phyloP scores from a whole-genome alignment of 176 grass and related monocot species.

The Aegilops sharonensis region DNA sequence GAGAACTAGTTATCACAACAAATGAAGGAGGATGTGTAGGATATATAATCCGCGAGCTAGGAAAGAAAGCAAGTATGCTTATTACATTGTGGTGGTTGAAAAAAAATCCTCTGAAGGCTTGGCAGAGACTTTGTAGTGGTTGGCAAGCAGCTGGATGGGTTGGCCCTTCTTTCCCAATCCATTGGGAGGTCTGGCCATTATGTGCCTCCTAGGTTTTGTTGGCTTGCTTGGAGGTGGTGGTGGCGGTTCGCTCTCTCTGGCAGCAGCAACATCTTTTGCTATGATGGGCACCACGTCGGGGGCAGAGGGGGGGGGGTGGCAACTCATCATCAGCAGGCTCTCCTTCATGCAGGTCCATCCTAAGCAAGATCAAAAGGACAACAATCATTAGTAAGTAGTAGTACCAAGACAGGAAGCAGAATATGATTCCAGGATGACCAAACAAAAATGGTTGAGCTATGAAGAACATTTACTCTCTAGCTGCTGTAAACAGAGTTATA shows the following conservation, averaged over 20 bases:
- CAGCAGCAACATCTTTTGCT: neutral
- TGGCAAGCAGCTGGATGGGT: conserved; percentile 46
- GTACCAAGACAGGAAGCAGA: neutral
- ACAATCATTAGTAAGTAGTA: neutral
- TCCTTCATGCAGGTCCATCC: conserved; percentile 20
- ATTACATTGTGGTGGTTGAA: conserved; percentile 73
- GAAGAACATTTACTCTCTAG: too few relatives aligned
- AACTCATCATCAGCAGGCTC: conserved; percentile 13
- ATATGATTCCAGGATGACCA: neutral
- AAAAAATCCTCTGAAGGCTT: conserved; percentile 51
- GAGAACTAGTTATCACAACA: too few relatives aligned
- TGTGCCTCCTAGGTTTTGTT: conserved; percentile 43
- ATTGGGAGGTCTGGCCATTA: conserved; percentile 39
- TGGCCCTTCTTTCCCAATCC: conserved; percentile 56
- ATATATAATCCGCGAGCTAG: neutral
- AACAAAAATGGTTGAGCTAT: neutral
- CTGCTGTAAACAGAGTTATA: too few relatives aligned
- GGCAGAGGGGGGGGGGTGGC: conserved; percentile 49
- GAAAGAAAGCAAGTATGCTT: conserved; percentile 13
- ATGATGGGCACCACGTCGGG: conserved; percentile 43
- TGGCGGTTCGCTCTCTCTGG: neutral
- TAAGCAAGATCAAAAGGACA: neutral
- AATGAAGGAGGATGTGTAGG: too few relatives aligned
- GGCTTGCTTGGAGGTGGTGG: neutral
- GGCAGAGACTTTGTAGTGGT: conserved; percentile 69